Evolutionary conservation across 805 yeast species (phyloP), one percentile per base, ranked within the genome.

Genomic region (Novakomyces olei): DNA sequence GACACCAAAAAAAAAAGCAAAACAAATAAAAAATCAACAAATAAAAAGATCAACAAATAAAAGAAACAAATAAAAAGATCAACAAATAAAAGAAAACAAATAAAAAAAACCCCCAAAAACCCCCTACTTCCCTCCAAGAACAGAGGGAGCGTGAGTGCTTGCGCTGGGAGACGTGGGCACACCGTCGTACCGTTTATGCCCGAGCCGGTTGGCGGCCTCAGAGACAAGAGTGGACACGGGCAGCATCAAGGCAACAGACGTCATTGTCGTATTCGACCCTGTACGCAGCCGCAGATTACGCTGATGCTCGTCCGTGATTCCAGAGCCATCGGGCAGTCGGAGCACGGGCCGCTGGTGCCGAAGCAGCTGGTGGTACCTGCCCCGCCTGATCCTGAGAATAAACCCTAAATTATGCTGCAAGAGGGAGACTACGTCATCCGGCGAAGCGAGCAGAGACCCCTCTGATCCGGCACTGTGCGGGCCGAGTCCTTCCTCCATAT

Each of bases 181-280:
- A 19, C 19, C 22, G 5, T 29, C 22, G n/a, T n/a, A n/a, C n/a
- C n/a, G n/a, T n/a, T n/a, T n/a, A 17, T 19, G 25, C 12, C 32
- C 32, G 8, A 29, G 15, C 6, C 32, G 19, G n/a, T 25, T 25
- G 15, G 22, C 14, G 32, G 32, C 32, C 19, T 29, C 32, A 10
- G 25, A 19, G 15, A 29, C 19, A 17, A 29, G 22, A 12, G 32
- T 29, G 5, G 32, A 29, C 15, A 29, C 14, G 2, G 32, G 32
- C 15, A 29, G 16, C 32, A 29, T 29, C 5, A 29, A 16, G 14
- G 32, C 32, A 9, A 29, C 22, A 25, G 25, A 19, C n/a, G 32
- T 29, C 15, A n/a, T 19, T 4, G 32, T 19, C 15, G 32, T n/a
- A 14, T n/a, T 25, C 12, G 32, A 29, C 5, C 25, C 25, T 9